Percentiles rank a stretch among this genome's conserved stretches.
Conservation (phyloP, 768 basidiomycete genomes). For the Pisolithus albus region DNA sequence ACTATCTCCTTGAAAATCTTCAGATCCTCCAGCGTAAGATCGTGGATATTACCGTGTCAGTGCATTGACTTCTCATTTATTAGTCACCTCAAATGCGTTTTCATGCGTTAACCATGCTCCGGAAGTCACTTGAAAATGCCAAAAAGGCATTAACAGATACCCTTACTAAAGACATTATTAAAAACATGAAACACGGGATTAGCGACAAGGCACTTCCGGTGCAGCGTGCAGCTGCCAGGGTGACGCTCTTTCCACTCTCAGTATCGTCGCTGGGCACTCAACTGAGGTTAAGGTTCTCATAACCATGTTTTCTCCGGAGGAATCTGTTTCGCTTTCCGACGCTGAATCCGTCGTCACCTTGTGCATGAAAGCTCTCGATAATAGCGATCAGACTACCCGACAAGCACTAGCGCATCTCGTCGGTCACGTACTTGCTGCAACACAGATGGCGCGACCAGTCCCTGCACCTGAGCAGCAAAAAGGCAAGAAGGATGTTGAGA, state of each 20-base stretch:
- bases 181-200: slow-evolving; percentile 69
- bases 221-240: slow-evolving; percentile 78
- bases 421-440: slow-evolving; percentile 77
- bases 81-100: slow-evolving; percentile 79
- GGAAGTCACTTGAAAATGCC: slow-evolving; percentile 73
- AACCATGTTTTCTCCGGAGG: slow-evolving; percentile 52
- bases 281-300: slow-evolving; percentile 39
- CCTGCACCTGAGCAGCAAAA: slow-evolving; percentile 48
- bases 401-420: slow-evolving; percentile 71
- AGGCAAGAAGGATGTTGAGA: slow-evolving; percentile 54
- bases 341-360: slow-evolving; percentile 67
- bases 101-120: slow-evolving; percentile 68
- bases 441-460: slow-evolving; percentile 61
- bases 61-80: slow-evolving; percentile 4
- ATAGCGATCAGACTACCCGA: slow-evolving; percentile 77
- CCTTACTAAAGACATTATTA: slow-evolving; percentile 71
- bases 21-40: slow-evolving; percentile 65
- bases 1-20: slow-evolving; percentile 58
- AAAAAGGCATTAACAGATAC: slow-evolving; percentile 81
- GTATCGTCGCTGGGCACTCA: slow-evolving; percentile 6
- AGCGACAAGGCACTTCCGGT: slow-evolving; percentile 80
- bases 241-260: slow-evolving; percentile 24
- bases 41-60: background rate
- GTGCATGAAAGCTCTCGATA: slow-evolving; percentile 71
- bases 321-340: slow-evolving; percentile 55